phyloP scores from a whole-genome alignment of 306 rosid species.

The Malus sieversii region DNA sequence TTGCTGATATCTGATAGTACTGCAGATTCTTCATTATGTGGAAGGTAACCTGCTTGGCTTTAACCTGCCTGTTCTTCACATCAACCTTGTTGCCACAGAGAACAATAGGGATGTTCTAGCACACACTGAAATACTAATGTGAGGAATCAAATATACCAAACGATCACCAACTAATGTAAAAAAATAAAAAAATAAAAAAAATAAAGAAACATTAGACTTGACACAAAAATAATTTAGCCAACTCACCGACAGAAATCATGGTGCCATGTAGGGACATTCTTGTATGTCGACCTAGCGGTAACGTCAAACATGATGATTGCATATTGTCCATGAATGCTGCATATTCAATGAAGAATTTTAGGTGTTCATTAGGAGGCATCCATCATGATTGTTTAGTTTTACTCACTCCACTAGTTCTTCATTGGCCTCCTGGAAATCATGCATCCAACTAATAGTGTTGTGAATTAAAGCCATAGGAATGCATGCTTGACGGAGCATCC shows the following conservation, averaged over 20 bases:
- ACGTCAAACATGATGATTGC: slow-evolving; percentile 76
- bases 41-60: slow-evolving; percentile 43
- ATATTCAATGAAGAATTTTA: neutral
- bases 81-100: slow-evolving; percentile 82
- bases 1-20: slow-evolving; percentile 71
- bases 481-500: no score
- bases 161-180: neutral
- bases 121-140: slow-evolving; percentile 32
- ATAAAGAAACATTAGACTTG: neutral
- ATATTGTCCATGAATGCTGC: slow-evolving; percentile 71
- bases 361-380: neutral
- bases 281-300: slow-evolving; percentile 60
- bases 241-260: slow-evolving; percentile 61
- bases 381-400: no score
- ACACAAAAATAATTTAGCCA: neutral
- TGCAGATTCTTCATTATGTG: slow-evolving; percentile 75
- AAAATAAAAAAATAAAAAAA: slow-evolving; percentile 45
- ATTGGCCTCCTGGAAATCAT: no score
- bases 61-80: slow-evolving; percentile 40
- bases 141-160: neutral
- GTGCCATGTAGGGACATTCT: slow-evolving; percentile 77
- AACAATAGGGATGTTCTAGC: slow-evolving; percentile 68
- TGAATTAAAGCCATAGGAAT: no score
- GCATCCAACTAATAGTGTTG: no score
- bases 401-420: no score